Evolutionary conservation across 305 asterid species (phyloP), one percentile per base, ranked within the genome.

Genomic region (Solanum hybrid): DNA sequence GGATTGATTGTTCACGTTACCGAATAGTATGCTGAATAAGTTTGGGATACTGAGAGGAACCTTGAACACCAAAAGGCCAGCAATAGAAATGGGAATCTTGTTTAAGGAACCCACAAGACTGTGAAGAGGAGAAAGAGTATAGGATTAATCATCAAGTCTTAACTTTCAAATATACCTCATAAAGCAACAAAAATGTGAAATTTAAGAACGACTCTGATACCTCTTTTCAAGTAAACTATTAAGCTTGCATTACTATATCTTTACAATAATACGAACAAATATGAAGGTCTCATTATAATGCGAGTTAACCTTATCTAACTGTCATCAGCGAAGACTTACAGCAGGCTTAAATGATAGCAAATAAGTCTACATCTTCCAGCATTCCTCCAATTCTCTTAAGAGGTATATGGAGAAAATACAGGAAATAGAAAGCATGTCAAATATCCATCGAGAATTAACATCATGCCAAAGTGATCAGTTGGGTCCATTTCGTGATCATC

Each of bases 41-140:
- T 90, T 93, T 86, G 95, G 90, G 38, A 89, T 26, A 89, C 90
- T 91, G 87, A 91, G 88, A 17, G 95, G 94, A 88, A 93, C 94
- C 14, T 91, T 89, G 94, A 93, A 93, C 85, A 93, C 26, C 88
- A 92, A 2, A 76, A 93, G 66, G 24, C 95, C 95, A 34, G 92
- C 92, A 78, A 92, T 82, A 24, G 94, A 93, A 86, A 93, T 91
- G 22, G 95, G 95, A 87, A 93, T 91, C 91, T 93, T 93, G 91
- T 93, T 93, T 31, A 93, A 90, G 90, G 95, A 93, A 56, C 95
- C 95, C 31, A 92, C 95, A 64, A 93, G 91, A 85, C 95, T 93
- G 92, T 89, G 82, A 87, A 45, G 12, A 69, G 60, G 32, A 42
- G 17, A 22, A 42, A 37, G 64, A 38, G 13, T 37, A 5, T 27